Base-by-base conservation (phyloP, 495 filamentous ascomycete genomes). In the Penicillium waksmanii region DNA sequence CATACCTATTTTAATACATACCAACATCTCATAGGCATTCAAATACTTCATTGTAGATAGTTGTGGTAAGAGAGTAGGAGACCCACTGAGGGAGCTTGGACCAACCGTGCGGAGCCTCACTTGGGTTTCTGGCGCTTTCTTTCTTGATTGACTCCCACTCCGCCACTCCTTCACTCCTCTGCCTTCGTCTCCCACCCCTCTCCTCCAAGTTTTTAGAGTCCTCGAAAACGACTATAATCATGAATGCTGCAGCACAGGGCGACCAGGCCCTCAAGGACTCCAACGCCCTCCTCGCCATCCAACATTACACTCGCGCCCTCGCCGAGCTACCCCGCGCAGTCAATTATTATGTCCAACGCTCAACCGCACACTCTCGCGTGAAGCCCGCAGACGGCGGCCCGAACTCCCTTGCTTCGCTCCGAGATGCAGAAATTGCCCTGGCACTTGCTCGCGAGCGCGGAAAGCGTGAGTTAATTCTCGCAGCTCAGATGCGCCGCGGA, bases 301-400 rank as follows among this genome's bases (percentile, higher is more conserved):
- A 74, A 8, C 79, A 88, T 62, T 91, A 91, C 62, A 90, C 93
- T n/a, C 76, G 81, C 48, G 95, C 93, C n/a, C 76, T 98, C 5
- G 64, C 78, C 27, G 70, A 75, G 35, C 80, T 82, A 7, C 87
- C 90, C 11, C 84, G 81, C 34, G 89, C 92, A 8, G 89, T 91
- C 5, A 71, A 84, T 57, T 98, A 96, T 83, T 89, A 95, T 61
- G 85, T 96, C 60, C 88, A 95, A 69, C 91, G 96, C 25, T 90
- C 92, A 2, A 93, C 87, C 11, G 92, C 93, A 27, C 88, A 91
- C 66, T 84, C 91, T 9, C 89, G 93, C 55, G 74, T 85, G 1
- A 80, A 79, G 53, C 74, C 81, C 43, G 68, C 65, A 50, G 67
- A 79, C 40, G 77, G 77, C 13, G 75, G 75, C 6, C 74, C 83